phyloP scores from a whole-genome alignment of 306 rosid species.

The Mimosa pudica region DNA sequence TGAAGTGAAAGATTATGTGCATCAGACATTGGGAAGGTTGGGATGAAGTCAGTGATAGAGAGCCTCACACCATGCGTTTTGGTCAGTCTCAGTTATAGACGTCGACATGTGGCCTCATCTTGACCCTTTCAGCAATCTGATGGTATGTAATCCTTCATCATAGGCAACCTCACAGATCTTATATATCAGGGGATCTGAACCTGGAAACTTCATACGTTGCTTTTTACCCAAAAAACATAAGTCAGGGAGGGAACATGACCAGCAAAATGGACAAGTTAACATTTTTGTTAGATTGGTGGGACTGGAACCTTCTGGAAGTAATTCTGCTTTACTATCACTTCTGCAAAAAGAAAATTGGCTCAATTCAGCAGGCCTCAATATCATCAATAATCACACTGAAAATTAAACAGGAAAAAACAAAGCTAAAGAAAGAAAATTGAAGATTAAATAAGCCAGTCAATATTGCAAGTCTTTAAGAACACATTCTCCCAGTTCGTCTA shows the following conservation, averaged over 20 bases:
- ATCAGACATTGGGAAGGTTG: neutral
- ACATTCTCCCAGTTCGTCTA: neutral
- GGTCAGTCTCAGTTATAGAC: neutral
- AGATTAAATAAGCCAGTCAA: neutral
- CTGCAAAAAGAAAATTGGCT: conserved; percentile 16
- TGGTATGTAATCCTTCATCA: neutral
- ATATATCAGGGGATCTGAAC: neutral
- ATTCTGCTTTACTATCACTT: conserved; percentile 15
- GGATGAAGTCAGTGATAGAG: neutral
- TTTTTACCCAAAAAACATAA: conserved; percentile 24
- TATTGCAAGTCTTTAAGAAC: neutral
- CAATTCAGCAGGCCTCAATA: conserved; percentile 1
- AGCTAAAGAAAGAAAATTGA: neutral
- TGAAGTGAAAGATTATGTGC: neutral
- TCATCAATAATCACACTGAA: neutral
- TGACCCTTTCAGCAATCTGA: neutral
- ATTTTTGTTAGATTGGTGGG: neutral
- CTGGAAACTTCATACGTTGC: conserved; percentile 23
- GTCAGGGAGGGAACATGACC: conserved; percentile 15
- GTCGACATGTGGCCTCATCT: neutral
- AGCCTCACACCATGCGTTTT: neutral
- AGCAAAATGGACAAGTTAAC: conserved; percentile 20
- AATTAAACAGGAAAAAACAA: neutral
- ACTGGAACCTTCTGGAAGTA: conserved; percentile 33
- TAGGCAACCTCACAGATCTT: neutral